Percentiles rank a stretch among this genome's conserved stretches.
Conservation (phyloP, 2,329 filamentous ascomycete genomes). For the Hypoxylon sp. region DNA sequence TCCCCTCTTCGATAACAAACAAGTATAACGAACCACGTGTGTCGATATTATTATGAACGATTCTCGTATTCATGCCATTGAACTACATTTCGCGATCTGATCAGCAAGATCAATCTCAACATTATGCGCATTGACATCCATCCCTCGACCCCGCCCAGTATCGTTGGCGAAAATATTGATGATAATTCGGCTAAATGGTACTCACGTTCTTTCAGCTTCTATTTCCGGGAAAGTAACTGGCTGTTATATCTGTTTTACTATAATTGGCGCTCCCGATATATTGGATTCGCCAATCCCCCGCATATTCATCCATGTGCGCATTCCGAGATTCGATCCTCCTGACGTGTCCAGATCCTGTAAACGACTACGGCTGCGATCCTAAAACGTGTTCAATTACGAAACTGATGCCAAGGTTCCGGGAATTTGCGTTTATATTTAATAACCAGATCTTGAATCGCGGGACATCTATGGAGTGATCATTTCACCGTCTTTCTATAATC, state of each 20-base stretch:
- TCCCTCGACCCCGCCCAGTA: background rate
- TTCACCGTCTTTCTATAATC: no score
- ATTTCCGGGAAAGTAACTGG: no score
- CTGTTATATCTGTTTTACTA: no score
- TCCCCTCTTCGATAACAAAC: conserved; percentile 26
- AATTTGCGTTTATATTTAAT: conserved; percentile 10
- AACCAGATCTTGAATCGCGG: background rate
- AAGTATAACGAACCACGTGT: conserved; percentile 9
- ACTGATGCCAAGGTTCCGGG: background rate
- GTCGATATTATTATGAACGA: no score
- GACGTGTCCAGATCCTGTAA: conserved; percentile 28
- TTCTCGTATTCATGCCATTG: no score
- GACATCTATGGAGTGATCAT: no score
- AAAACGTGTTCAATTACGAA: conserved; percentile 30
- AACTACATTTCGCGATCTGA: no score
- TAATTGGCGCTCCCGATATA: conserved; percentile 3
- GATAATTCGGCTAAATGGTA: conserved; percentile 22
- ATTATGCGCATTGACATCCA: background rate
- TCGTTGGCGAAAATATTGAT: background rate
- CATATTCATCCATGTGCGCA: conserved; percentile 9
- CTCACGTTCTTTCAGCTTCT: no score
- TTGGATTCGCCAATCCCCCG: conserved; percentile 12
- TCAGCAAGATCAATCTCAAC: no score
- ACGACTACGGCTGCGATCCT: conserved; percentile 8
- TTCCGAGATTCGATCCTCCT: conserved; percentile 16